Conservation (phyloP, 176 grass and related monocot genomes). For the sorghum (Sorghum bicolor) region Sorghum_bicolor_NCBIv3 NC_012876.2:59899001-59899500, state of each 20-base stretch:
- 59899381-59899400: background rate
- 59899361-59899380: background rate
- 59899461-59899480: background rate
- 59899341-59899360: background rate
- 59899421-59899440: background rate
- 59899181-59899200: background rate
- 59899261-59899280: background rate
- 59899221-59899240: background rate
- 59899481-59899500: too few relatives aligned
- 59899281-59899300: background rate
- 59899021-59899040: slow-evolving; percentile 70
- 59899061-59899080: slow-evolving; percentile 39
- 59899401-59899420: background rate
- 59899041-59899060: slow-evolving; percentile 44
- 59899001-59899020: slow-evolving; percentile 50
- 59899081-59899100: background rate
- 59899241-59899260: background rate
- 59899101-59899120: slow-evolving; percentile 2
- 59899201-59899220: background rate
- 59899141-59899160: too few relatives aligned
- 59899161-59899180: background rate
- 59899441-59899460: background rate
- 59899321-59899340: background rate
- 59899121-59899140: too few relatives aligned
- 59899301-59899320: background rate